Conservation (phyloP, 108 stramenopile species). For the Nannochloropsis salina region DNA sequence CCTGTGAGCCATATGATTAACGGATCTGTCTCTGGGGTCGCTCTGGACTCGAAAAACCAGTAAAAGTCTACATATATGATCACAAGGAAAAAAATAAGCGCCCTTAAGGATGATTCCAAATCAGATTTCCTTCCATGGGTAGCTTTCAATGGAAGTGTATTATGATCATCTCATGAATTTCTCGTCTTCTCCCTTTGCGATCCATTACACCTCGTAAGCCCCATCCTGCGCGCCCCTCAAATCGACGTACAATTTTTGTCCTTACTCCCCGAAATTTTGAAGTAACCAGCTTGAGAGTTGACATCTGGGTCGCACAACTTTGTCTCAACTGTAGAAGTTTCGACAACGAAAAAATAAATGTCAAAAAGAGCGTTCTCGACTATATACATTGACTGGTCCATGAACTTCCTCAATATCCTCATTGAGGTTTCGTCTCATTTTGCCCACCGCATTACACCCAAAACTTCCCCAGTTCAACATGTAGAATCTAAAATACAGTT, state of each 20-base stretch:
- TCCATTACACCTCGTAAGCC: too few species aligned
- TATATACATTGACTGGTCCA: too few species aligned
- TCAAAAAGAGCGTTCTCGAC: neutral
- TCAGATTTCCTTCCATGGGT: neutral
- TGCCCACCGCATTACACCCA: too few species aligned
- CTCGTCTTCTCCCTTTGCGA: too few species aligned
- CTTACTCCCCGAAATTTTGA: conserved; percentile 28
- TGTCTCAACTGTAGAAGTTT: neutral
- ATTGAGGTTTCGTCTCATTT: too few species aligned
- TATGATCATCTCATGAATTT: too few species aligned
- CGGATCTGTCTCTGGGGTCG: conserved; percentile 58
- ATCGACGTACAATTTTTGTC: conserved; percentile 19
- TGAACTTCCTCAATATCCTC: too few species aligned
- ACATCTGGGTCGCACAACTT: conserved; percentile 27
- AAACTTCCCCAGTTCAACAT: too few species aligned
- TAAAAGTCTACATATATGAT: conserved; percentile 79
- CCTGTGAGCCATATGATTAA: conserved; percentile 89
- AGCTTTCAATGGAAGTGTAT: too few species aligned
- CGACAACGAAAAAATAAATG: neutral
- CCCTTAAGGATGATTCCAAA: too few species aligned
- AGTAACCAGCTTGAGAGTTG: conserved; percentile 39
- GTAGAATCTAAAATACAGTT: too few species aligned
- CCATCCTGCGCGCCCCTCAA: too few species aligned
- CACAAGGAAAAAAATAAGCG: conserved; percentile 38
- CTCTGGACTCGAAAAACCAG: conserved; percentile 79